Base-by-base conservation (phyloP, 768 basidiomycete genomes). In the Russula olivacea region DNA sequence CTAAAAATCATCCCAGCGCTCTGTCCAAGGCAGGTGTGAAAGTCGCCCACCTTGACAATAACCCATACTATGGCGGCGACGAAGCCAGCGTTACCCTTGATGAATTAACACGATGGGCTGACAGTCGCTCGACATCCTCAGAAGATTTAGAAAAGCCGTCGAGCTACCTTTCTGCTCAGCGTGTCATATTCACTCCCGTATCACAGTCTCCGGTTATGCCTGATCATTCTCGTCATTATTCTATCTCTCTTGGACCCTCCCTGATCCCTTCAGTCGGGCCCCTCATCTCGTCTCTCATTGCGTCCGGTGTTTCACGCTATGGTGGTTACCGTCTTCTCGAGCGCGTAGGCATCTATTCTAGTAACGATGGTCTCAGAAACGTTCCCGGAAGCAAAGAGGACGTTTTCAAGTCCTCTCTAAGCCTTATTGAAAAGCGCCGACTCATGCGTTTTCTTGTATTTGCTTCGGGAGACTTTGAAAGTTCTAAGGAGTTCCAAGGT, bases 321-420 rank as follows among this genome's bases (percentile, higher is more conserved):
- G 91, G 93, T n/a, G 87, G 86, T 2, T 98, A 94, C 71, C 85
- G 89, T 51, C 79, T 97, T 4, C 76, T 98, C 21, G 91, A 88
- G 64, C 82, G 81, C 25, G 79, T 89, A 19, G 83, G 79, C 43
- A 75, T 92, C 49, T 86, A 84, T 68, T 76, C 83, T 54, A 63
- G 75, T 14, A 74, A 76, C 23, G 76, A 80, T 2, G 61, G 59
- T 3, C 67, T 71, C 23, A 82, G 82, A 68, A 80, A 74, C 55
- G 95, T 98, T 0, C 96, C 96, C 1, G 86, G 87, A 36, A 91
- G 84, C 75, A 98, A 97, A 72, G 94, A 94, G 73, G 89, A 91
- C 62, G 82, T 98, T 3, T 98, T 98, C 81, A 93, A 89, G 76
- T 87, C 83, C 75, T 85, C 84, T 10, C 81, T 98, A 9, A 79